phyloP scores from a whole-genome alignment of 805 yeast genomes.

The Starmerella davenportii region DNA sequence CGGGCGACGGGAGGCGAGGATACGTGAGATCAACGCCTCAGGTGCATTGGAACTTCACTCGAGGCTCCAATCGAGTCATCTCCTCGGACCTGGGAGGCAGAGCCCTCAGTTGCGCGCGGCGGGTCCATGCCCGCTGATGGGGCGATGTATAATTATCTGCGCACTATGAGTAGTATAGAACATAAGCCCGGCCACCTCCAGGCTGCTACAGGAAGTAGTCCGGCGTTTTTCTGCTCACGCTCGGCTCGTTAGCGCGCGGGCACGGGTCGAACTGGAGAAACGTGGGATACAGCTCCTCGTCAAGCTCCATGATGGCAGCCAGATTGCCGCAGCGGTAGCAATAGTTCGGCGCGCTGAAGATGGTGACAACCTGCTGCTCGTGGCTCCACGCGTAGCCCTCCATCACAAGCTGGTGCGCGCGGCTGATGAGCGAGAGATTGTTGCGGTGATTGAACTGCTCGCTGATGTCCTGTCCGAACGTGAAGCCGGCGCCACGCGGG shows the following conservation, averaged over 20 bases:
- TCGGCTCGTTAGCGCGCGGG: conserved; percentile 94
- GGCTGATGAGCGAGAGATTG: conserved; percentile 67
- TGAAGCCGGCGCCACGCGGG: conserved; percentile 98
- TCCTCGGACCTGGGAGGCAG: too few relatives aligned
- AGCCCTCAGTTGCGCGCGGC: too few relatives aligned
- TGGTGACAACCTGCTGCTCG: conserved; percentile 84
- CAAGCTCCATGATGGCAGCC: conserved; percentile 96
- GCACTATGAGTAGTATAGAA: too few relatives aligned
- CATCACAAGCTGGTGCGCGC: conserved; percentile 97
- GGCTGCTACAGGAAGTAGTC: conserved; percentile 61
- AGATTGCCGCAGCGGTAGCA: conserved; percentile 96
- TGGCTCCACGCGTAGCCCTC: conserved; percentile 94
- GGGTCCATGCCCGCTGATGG: too few relatives aligned
- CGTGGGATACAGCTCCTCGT: conserved; percentile 66
- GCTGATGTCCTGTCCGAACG: conserved; percentile 91
- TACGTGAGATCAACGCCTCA: too few relatives aligned
- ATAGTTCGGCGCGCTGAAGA: conserved; percentile 88
- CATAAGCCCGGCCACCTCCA: too few relatives aligned
- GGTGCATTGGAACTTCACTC: too few relatives aligned
- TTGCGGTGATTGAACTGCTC: conserved; percentile 93
- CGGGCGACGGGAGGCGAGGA: too few relatives aligned
- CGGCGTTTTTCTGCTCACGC: conserved; percentile 90
- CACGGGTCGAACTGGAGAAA: conserved; percentile 92
- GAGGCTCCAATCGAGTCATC: too few relatives aligned
- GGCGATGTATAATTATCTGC: too few relatives aligned